A percentile compares a stretch with the other conserved stretches of the same genome.
Evolutionary conservation across 768 basidiomycete genomes (phyloP).

Genomic region (Scleroderma citrinum): DNA sequence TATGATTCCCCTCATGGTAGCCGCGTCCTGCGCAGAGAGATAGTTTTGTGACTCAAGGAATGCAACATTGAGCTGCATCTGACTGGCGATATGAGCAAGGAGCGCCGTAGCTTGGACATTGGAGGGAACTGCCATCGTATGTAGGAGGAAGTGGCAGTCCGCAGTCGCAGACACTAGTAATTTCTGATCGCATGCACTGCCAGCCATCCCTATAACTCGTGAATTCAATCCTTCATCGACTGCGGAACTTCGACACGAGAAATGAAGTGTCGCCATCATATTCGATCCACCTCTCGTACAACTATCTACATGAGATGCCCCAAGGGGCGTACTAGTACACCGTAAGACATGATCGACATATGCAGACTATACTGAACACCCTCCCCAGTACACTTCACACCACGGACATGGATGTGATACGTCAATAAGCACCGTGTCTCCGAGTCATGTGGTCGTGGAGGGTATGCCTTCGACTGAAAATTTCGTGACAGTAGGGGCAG

Average conservation of each 20-base stretch:
- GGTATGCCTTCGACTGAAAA: conserved; percentile 23
- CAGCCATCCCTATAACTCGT: conserved; percentile 40
- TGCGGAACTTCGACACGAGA: conserved; percentile 68
- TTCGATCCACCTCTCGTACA: conserved; percentile 66
- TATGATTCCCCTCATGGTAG: conserved; percentile 36
- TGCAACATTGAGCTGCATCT: conserved; percentile 50
- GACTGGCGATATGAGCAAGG: conserved; percentile 52
- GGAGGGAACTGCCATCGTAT: conserved; percentile 18
- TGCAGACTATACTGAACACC: too few species aligned
- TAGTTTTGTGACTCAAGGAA: conserved; percentile 53
- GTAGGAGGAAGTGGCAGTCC: not conserved
- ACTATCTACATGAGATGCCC: conserved; percentile 46
- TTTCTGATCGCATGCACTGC: conserved; percentile 28
- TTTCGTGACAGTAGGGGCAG: conserved; percentile 16
- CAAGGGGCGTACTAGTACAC: conserved; percentile 67
- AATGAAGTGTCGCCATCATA: conserved; percentile 61
- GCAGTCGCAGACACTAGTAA: not conserved
- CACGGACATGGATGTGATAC: too few species aligned
- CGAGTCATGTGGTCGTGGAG: conserved; percentile 9
- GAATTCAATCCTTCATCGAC: conserved; percentile 72
- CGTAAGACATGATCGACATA: conserved; percentile 71
- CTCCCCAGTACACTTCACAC: too few species aligned
- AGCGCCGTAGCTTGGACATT: conserved; percentile 37
- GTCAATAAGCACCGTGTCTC: not conserved
- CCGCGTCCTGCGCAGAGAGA: conserved; percentile 44